Evolutionary conservation across 257 asterid species (phyloP).

Genomic region (Solanum bukasovii): DNA sequence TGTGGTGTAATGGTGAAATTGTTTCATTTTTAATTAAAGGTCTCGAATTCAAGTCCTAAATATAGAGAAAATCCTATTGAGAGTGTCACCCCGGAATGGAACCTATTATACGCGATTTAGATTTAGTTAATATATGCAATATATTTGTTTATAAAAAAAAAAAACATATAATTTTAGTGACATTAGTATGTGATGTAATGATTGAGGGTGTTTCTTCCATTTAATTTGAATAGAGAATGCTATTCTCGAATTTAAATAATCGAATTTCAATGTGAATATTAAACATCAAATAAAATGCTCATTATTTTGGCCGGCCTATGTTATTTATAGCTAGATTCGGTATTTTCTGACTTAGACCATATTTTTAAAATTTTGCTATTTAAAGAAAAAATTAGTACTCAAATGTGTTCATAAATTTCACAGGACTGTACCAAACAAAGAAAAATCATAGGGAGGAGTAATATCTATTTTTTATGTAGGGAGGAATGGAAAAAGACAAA

Average conservation of each 20-base stretch:
- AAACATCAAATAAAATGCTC: too few species aligned
- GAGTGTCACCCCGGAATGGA: fast-evolving
- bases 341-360: not conserved
- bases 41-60: fast-evolving
- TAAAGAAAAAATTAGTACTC: not conserved
- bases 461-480: not conserved
- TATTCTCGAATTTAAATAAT: too few species aligned
- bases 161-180: too few species aligned
- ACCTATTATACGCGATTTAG: too few species aligned
- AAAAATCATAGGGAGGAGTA: not conserved
- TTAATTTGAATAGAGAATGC: too few species aligned
- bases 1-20: fast-evolving
- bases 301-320: not conserved
- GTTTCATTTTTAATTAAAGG: fast-evolving
- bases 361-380: not conserved
- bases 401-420: not conserved
- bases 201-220: too few species aligned
- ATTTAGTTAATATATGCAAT: too few species aligned
- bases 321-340: not conserved
- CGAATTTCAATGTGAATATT: too few species aligned
- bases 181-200: too few species aligned
- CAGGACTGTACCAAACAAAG: not conserved
- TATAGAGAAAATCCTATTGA: too few species aligned
- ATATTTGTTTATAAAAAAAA: too few species aligned
- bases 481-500: too few species aligned